Evolutionary conservation across 2,329 filamentous ascomycete genomes (phyloP).

Genomic region (Harringtonia lauricola): DNA sequence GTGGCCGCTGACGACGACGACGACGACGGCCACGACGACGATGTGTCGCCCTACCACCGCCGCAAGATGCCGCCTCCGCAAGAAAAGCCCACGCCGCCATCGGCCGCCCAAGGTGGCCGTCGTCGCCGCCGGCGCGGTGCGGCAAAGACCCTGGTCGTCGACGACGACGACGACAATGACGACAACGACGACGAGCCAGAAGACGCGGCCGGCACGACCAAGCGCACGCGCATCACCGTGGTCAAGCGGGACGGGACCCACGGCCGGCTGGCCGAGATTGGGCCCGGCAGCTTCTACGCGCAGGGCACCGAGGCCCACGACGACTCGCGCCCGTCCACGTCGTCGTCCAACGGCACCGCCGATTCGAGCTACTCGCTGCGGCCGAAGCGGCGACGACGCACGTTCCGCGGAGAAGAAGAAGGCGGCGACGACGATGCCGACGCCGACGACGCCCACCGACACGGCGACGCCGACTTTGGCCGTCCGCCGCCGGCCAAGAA

Average conservation of each 20-base stretch:
- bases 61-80: background rate
- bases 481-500: conserved; percentile 15
- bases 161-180: background rate
- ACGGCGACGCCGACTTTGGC: background rate
- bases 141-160: background rate
- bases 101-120: background rate
- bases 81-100: background rate
- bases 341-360: conserved; percentile 35
- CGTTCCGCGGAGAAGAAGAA: conserved; percentile 23
- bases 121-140: background rate
- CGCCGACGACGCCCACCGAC: conserved; percentile 8
- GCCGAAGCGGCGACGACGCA: conserved; percentile 37
- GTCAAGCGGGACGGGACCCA: conserved; percentile 5
- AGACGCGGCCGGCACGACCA: background rate
- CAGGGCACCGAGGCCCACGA: conserved; percentile 16
- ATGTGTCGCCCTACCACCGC: background rate
- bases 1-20: conserved; percentile 7
- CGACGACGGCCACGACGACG: background rate
- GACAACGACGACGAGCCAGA: conserved; percentile 10
- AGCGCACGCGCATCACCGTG: conserved; percentile 12
- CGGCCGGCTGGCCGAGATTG: conserved; percentile 20
- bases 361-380: conserved; percentile 43
- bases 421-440: conserved; percentile 17
- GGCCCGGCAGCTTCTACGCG: conserved; percentile 26
- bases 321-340: conserved; percentile 39